Evolutionary conservation across 257 asterid genomes (phyloP), one percentile per base, ranked within the genome.

Genomic region (Solanum peruvianum): DNA sequence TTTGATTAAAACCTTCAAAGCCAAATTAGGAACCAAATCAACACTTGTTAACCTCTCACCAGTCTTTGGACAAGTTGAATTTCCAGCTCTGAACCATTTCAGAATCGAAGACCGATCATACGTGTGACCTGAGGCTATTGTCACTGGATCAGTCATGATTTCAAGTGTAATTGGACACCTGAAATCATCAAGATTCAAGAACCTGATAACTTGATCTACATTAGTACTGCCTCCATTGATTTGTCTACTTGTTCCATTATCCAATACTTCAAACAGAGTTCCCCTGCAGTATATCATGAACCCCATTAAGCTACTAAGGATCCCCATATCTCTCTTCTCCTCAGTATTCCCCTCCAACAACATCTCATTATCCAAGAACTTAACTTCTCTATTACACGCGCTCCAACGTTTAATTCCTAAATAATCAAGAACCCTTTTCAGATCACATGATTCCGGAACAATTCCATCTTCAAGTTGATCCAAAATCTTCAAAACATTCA

Each of bases 151-250:
- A 11, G 83, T 58, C 98, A 96, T 96, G 88, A 94, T 78, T 44
- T 96, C 99, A 62, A 96, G 89, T 5, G 98, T 70, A 85, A 96
- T 95, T 10, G 99, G 99, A 84, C 99, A 96, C 88, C 92, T 85
- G 87, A 95, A 91, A 89, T 96, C 99, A 78, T 95, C 98, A 37
- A 87, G 75, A 86, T 92, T 95, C 93, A 93, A 85, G 87, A 82
- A 71, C 31, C 78, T 62, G 12, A 90, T 83, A 82, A 87, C 62
- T 37, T 86, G 89, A 42, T 42, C 69, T 9, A 6, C 85, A 64
- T 80, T 66, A 13, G n/a, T 47, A 35, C 69, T 81, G 49, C 37
- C 87, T 84, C 16, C 86, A 33, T 66, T 83, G 11, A 10, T 66
- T 86, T 82, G 86, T 9, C 85, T 11, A 27, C 20, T 41, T 47